phyloP scores from a whole-genome alignment of 768 basidiomycete genomes.

The Macrolepiota dolichaula region DNA sequence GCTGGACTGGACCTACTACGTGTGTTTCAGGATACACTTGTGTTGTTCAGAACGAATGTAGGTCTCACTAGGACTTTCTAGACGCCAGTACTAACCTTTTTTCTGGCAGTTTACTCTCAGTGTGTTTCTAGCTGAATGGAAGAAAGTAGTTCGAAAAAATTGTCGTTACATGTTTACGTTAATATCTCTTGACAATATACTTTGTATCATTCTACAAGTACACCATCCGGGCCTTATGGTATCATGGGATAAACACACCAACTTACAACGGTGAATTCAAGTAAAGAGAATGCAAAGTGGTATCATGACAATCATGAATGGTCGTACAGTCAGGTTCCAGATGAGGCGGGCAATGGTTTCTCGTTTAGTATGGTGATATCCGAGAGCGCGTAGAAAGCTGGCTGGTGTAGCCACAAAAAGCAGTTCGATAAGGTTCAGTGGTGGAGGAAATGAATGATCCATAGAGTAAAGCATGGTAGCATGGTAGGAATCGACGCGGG shows the following conservation, averaged over 20 bases:
- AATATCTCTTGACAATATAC: background rate
- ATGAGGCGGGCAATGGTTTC: background rate
- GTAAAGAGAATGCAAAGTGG: background rate
- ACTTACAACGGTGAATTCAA: background rate
- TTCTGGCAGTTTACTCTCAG: slow-evolving; percentile 39
- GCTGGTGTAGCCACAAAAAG: slow-evolving; percentile 5
- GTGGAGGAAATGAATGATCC: slow-evolving; percentile 45
- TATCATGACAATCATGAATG: background rate
- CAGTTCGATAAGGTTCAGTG: slow-evolving; percentile 41
- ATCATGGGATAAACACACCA: background rate
- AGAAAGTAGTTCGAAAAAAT: background rate
- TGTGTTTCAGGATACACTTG: slow-evolving; percentile 37
- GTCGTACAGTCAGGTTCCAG: slow-evolving; percentile 11
- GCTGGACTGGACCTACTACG: slow-evolving; percentile 39
- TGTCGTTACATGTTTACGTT: background rate
- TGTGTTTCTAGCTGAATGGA: slow-evolving; percentile 31
- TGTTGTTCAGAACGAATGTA: slow-evolving; percentile 35
- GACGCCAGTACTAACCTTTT: background rate
- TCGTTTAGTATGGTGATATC: background rate
- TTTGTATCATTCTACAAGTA: background rate
- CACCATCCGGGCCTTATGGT: background rate
- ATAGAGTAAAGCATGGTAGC: slow-evolving; percentile 32
- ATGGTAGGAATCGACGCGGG: slow-evolving; percentile 37
- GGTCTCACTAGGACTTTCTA: slow-evolving; percentile 15
- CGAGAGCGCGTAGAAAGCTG: background rate